Base-by-base conservation (phyloP, 179 eudicot species). In the Camellia oleifera region DNA sequence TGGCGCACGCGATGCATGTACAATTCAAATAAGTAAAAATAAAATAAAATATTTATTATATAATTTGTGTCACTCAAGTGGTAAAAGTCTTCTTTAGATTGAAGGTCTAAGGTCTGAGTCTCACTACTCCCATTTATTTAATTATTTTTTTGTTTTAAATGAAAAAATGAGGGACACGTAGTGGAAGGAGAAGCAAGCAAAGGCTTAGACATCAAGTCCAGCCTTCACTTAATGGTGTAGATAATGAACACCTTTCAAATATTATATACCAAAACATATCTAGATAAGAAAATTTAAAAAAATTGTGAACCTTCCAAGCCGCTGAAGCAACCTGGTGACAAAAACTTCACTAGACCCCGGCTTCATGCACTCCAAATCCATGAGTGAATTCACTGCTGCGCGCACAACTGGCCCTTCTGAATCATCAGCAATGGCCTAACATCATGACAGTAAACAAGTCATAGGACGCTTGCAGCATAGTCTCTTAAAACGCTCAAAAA, bases 321-420 rank as follows among this genome's bases (percentile, higher is more conserved):
- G 91, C 82, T 93, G 95, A 79, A 95, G 91, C 86, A 93, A 82
- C 84, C 91, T 82, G 75, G 89, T 88, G 76, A 95, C 77, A 69
- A 93, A 77, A 75, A 89, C 83, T 86, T 92, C 95, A 74, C 86
- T 85, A 75, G 94, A 93, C 23, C 98, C 97, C 2, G 97, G 95
- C 88, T 88, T 93, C 69, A 74, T 46, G 57, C 89, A 88, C 85
- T 95, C 98, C 97, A 95, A 90, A 81, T 93, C 97, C 77, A 87
- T 85, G 57, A 95, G 89, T 8, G 93, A 86, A 83, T 88, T 93
- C 48, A 80, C 83, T 66, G 91, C 87, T 17, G 85, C 77, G 82
- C 83, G 88, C 71, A 83, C 82, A 82, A 84, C 74, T 78, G 86
- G 83, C 48, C 93, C 91, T 79, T 89, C 92, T 70, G 90, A 79